Percentiles rank a stretch among this genome's conserved stretches.
Evolutionary conservation across 805 yeast genomes (phyloP).

Genomic region (Yarrowia sp.): DNA sequence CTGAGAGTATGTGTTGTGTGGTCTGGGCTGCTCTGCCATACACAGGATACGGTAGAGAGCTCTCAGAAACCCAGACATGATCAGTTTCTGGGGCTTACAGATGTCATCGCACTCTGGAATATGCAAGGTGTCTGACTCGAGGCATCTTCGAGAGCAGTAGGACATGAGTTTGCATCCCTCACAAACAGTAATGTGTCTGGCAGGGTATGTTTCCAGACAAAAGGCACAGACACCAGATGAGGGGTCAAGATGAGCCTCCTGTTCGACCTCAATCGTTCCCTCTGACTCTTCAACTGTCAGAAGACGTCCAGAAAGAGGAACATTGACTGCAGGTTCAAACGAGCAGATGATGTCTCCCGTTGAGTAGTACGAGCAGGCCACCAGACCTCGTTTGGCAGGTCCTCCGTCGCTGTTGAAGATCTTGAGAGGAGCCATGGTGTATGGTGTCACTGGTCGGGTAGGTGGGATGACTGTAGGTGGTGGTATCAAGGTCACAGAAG

Average conservation of each 20-base stretch:
- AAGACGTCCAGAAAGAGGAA: slow-evolving; percentile 17
- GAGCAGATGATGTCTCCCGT: slow-evolving; percentile 24
- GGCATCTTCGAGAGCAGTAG: slow-evolving; percentile 9
- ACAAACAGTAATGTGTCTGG: background rate
- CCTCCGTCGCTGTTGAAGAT: background rate
- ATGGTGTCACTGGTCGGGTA: background rate
- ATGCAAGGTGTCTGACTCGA: background rate
- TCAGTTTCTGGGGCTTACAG: slow-evolving; percentile 8
- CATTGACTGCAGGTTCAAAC: slow-evolving; percentile 5
- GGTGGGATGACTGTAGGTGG: too few relatives aligned
- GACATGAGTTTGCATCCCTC: slow-evolving; percentile 18
- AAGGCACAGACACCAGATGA: slow-evolving; percentile 5
- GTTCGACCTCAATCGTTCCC: slow-evolving; percentile 27
- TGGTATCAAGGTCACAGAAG: background rate
- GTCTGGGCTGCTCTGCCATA: background rate
- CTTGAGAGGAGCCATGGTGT: background rate
- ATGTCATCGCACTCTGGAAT: background rate
- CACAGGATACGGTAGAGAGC: slow-evolving; percentile 12
- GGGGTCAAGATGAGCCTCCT: background rate
- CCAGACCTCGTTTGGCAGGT: slow-evolving; percentile 26
- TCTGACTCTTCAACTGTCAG: background rate
- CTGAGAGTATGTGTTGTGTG: background rate
- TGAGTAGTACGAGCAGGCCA: background rate
- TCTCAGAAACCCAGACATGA: slow-evolving; percentile 23
- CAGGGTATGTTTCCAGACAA: slow-evolving; percentile 5